Base-by-base conservation (phyloP, 768 basidiomycete species). In the Lactifluus subvellereus region DNA sequence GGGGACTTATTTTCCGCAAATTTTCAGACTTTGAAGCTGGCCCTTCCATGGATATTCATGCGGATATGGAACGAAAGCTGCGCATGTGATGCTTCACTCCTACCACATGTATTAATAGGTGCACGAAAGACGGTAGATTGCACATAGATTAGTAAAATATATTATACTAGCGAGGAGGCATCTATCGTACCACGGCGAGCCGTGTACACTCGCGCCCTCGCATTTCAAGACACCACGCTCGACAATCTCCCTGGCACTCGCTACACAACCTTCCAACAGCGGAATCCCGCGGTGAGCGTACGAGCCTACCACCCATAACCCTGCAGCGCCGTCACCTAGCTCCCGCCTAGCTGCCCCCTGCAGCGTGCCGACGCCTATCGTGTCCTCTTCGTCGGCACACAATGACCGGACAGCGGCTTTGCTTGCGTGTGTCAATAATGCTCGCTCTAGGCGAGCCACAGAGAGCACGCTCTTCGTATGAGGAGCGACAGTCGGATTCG, bases 241-340 rank as follows among this genome's bases (percentile, higher is more conserved):
- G 3, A 77, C 76, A 10, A 87, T 84, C 53, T 78, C 78, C 71
- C 78, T 77, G n/a, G 87, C 87, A 68, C 87, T 88, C 20, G 80
- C 80, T 13, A 90, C 89, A 71, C 90, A 92, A 2, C 88, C 89
- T 69, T 93, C 91, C 53, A 92, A 73, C 58, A 93, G 71, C 9
- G 89, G 90, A 52, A 91, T 88, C 0, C 91, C 89, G 18, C 79
- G 74, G 68, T 83, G 80, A 14, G 84, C 86, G 71, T 86, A 91
- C 18, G 84, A 81, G 1, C 89, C 89, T 62, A 82, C 84, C n/a
- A 90, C 75, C 83, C 87, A 88, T 7, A 91, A 72, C 1, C 84
- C 83, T 1, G 83, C 77, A 22, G 70, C 68, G 30, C 73, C 71
- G 16, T 64, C 67, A 14, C 72, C 63, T 45, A 74, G 70, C 59